Evolutionary conservation across 495 filamentous ascomycete genomes (phyloP), one percentile per base, ranked within the genome.

Genomic region (Tuber indicum): DNA sequence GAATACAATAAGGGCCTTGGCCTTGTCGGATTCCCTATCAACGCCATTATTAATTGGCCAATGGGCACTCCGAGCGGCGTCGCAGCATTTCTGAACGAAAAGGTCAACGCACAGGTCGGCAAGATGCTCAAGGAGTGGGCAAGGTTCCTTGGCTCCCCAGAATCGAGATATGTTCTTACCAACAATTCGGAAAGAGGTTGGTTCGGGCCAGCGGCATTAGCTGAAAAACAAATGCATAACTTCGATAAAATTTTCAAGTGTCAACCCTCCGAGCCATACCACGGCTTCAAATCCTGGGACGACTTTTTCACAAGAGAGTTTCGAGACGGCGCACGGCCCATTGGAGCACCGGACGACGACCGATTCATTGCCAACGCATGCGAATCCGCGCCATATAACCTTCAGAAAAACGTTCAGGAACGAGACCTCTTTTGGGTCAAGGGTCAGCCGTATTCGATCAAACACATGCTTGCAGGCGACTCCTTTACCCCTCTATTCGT

Each of bases 211-310:
- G 76, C 41, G 10, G 76, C 74, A 21, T 76, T 62, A 71, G 80
- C 85, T 0, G 58, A 77, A n/a, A 72, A 83, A 42, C 87, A 87
- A n/a, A 75, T 80, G 19, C 83, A 85, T 73, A 84, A 81, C 26
- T 90, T 91, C 77, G 86, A 89, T 70, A 84, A 88, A 10, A 85
- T 88, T 84, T 90, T 84, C 78, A 39, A 84, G 12, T 89, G 88
- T 78, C 86, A 91, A 42, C 87, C 88, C 0, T 78, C 75, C 0
- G 78, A 85, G 2, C 82, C 84, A 70, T 78, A 91, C 77, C 85
- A 88, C 82, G 92, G 91, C 36, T 94, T 86, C 83, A 87, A 85
- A 62, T 92, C 90, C 1, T 93, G 92, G 92, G 91, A 94, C 76
- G 86, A 91, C 75, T 94, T 93, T 85, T 94, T 94, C 85, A 92